A percentile compares a stretch with the other conserved stretches of the same genome.
Conservation (phyloP, 768 basidiomycete genomes). For the Hortiboletus campestris region DNA sequence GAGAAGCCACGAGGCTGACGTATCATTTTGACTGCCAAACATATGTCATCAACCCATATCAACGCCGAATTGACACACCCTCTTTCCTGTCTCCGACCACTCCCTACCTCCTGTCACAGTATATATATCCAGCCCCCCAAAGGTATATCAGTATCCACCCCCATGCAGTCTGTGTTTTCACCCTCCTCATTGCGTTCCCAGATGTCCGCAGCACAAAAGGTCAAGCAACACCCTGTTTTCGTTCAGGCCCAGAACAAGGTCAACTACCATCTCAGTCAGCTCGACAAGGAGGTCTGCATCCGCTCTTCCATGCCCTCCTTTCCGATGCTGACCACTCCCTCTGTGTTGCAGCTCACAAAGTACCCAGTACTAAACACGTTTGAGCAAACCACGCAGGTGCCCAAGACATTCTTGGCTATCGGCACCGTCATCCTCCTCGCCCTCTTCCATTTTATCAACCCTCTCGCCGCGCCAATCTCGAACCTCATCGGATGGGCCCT, state of each 20-base stretch:
- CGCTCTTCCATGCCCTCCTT: background rate
- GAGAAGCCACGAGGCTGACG: slow-evolving; percentile 38
- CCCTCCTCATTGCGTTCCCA: slow-evolving; percentile 17
- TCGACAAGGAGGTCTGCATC: slow-evolving; percentile 89
- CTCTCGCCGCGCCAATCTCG: slow-evolving; percentile 88
- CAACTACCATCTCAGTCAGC: slow-evolving; percentile 76
- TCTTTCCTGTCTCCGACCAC: slow-evolving; percentile 21
- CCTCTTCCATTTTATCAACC: slow-evolving; percentile 81
- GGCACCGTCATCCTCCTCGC: slow-evolving; percentile 65
- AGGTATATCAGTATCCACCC: slow-evolving; percentile 1
- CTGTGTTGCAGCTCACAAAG: slow-evolving; percentile 63
- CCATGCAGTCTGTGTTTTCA: background rate
- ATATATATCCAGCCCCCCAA: slow-evolving; percentile 5
- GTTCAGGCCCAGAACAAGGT: slow-evolving; percentile 83
- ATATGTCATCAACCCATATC: slow-evolving; percentile 59
- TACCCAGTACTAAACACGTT: slow-evolving; percentile 82
- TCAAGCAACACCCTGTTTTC: slow-evolving; percentile 86
- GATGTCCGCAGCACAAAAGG: slow-evolving; percentile 81
- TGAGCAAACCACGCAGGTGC: slow-evolving; percentile 88
- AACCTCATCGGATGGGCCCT: slow-evolving; percentile 94
- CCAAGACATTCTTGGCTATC: slow-evolving; percentile 88
- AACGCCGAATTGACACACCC: slow-evolving; percentile 20
- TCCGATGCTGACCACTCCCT: background rate
- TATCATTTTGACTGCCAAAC: slow-evolving; percentile 48
- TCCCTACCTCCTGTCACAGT: background rate